A percentile compares a stretch with the other conserved stretches of the same genome.
phyloP scores from a whole-genome alignment of 768 basidiomycete genomes.

The Nidularia sp. region DNA sequence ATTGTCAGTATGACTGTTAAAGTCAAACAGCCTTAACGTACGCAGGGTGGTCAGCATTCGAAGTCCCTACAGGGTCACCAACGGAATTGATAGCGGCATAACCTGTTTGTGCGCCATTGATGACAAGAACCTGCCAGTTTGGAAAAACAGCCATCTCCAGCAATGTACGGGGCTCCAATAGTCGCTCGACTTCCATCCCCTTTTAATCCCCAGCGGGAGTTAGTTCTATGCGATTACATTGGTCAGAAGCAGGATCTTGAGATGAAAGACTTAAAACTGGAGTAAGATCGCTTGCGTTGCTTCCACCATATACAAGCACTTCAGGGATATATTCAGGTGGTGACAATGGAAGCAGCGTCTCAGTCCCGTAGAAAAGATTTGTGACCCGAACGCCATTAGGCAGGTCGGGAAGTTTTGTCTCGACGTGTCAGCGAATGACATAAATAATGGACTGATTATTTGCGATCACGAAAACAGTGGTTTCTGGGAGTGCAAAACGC shows the following conservation, averaged over 20 bases:
- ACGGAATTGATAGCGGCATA: slow-evolving; percentile 35
- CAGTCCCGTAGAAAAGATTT: slow-evolving; percentile 35
- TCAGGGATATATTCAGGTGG: slow-evolving; percentile 38
- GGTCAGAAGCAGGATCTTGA: slow-evolving; percentile 36
- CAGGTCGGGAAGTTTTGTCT: slow-evolving; percentile 34
- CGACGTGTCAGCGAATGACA: slow-evolving; percentile 29
- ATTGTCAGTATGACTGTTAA: too few species aligned
- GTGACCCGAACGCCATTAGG: slow-evolving; percentile 41
- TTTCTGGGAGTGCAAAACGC: slow-evolving; percentile 32
- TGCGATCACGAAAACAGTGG: slow-evolving; percentile 36
- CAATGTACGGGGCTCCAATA: slow-evolving; percentile 37
- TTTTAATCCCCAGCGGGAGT: slow-evolving; percentile 36
- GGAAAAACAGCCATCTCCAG: slow-evolving; percentile 34
- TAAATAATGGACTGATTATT: slow-evolving; percentile 38
- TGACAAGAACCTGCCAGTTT: slow-evolving; percentile 38
- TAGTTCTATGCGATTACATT: slow-evolving; percentile 38
- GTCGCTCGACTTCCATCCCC: slow-evolving; percentile 41
- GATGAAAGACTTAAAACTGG: slow-evolving; percentile 26
- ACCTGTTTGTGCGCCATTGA: slow-evolving; percentile 38
- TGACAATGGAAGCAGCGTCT: slow-evolving; percentile 29
- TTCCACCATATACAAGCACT: slow-evolving; percentile 44
- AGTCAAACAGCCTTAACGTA: slow-evolving; percentile 5
- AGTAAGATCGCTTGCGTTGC: slow-evolving; percentile 24
- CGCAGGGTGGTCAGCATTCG: slow-evolving; percentile 27
- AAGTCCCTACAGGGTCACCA: slow-evolving; percentile 15